Percentiles rank a stretch among this genome's conserved stretches.
These are phyloP conservation scores for Raphanus sativus DNA, from an alignment of 345 rosid species.

Conservation along the genomic window DNA sequence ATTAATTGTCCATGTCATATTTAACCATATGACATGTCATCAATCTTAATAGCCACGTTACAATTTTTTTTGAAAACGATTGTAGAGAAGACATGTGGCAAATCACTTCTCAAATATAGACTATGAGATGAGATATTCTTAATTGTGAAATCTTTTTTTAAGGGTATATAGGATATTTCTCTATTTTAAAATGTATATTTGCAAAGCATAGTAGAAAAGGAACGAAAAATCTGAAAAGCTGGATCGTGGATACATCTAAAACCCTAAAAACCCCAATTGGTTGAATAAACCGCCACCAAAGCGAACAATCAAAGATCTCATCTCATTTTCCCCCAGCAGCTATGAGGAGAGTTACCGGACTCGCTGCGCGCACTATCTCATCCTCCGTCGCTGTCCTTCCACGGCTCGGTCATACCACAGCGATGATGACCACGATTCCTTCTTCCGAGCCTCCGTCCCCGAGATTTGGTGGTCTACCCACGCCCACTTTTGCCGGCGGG, in stretches of 20 bases:
- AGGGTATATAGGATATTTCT: no score
- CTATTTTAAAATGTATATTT: neutral
- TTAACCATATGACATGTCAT: no score
- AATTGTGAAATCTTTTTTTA: no score
- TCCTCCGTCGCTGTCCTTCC: conserved; percentile 34
- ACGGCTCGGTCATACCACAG: conserved; percentile 48
- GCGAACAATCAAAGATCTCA: neutral
- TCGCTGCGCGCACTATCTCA: conserved; percentile 45
- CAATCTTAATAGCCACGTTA: no score
- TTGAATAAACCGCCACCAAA: conserved; percentile 2
- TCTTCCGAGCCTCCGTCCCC: conserved; percentile 36
- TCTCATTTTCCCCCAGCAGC: neutral
- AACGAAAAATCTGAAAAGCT: neutral
- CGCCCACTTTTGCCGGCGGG: conserved; percentile 44
- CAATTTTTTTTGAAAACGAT: no score
- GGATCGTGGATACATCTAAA: conserved; percentile 35
- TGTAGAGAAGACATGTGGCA: no score
- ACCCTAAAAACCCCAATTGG: conserved; percentile 34
- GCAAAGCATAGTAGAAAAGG: neutral
- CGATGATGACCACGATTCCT: conserved; percentile 32
- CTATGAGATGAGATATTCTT: no score
- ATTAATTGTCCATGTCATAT: no score
- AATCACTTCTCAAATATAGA: no score
- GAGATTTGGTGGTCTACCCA: conserved; percentile 34
- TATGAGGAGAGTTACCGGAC: conserved; percentile 59